Percentiles rank a stretch among this genome's conserved stretches.
Evolutionary conservation across 1,284 basidiomycete species (phyloP).

Genomic region (Phellinidium pouzarii): DNA sequence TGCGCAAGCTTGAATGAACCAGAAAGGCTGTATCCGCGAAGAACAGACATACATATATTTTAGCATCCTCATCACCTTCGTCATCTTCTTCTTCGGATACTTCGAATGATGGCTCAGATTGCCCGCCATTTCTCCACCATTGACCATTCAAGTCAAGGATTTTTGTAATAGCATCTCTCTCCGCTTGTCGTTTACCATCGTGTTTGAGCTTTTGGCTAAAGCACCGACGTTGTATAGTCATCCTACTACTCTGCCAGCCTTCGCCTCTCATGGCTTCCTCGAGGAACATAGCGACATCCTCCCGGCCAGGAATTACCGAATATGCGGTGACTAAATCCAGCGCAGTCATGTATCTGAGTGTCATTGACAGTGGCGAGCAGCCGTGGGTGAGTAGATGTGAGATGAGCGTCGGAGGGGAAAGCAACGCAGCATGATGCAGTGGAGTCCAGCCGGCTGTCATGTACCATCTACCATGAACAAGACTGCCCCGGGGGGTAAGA

Average conservation of each 20-base stretch:
- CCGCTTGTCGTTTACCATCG: constrained; percentile 42
- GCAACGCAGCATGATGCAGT: constrained; percentile 87
- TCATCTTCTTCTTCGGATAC: constrained; percentile 40
- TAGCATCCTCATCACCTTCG: constrained; percentile 34
- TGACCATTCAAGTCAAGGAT: constrained; percentile 45
- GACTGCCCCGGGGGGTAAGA: constrained; percentile 8
- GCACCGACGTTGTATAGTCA: constrained; percentile 53
- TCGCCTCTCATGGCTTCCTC: constrained; percentile 77
- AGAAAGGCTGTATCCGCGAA: constrained; percentile 6
- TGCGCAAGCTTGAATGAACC: constrained; percentile 27
- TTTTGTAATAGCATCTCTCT: constrained; percentile 49
- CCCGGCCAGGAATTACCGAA: constrained; percentile 69
- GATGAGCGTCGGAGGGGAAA: constrained; percentile 86
- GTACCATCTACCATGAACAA: constrained; percentile 11
- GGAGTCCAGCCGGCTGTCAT: constrained; percentile 96
- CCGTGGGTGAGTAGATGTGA: constrained; percentile 91
- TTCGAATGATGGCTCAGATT: constrained; percentile 29
- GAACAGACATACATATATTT: constrained; percentile 45
- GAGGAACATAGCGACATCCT: constrained; percentile 73
- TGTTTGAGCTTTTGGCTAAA: constrained; percentile 54
- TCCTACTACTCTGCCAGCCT: constrained; percentile 63
- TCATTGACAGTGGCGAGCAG: constrained; percentile 71
- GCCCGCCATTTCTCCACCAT: constrained; percentile 58
- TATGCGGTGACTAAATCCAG: constrained; percentile 82
- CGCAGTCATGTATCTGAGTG: constrained; percentile 71